Conservation (phyloP, 306 rosid species). For the Styphnolobium japonicum region DNA sequence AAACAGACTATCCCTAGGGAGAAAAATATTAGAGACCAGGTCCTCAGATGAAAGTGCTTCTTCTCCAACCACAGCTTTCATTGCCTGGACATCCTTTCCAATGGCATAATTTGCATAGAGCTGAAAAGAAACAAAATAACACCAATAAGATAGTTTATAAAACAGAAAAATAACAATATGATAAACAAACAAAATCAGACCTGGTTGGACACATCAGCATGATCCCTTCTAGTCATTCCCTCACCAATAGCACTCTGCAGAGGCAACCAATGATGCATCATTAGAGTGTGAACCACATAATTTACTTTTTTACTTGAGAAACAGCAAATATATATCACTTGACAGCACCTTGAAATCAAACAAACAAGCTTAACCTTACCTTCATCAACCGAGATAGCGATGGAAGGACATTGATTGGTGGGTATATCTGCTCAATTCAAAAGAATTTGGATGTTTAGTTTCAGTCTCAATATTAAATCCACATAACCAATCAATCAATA, state of each 20-base stretch:
- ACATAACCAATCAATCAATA: conserved; percentile 9
- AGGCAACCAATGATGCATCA: conserved; percentile 19
- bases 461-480: conserved; percentile 12
- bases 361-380: conserved; percentile 47
- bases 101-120: conserved; percentile 99
- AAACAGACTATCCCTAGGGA: neutral
- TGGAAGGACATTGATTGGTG: conserved; percentile 98
- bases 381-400: conserved; percentile 98
- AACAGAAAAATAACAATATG: neutral
- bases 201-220: conserved; percentile 98
- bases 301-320: conserved; percentile 1
- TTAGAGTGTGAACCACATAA: neutral
- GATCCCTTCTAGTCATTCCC: conserved; percentile 99
- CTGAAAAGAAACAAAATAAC: conserved; percentile 39
- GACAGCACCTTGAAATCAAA: conserved; percentile 22
- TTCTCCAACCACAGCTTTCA: conserved; percentile 99
- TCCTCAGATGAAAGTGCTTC: conserved; percentile 99
- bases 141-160: conserved; percentile 13
- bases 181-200: conserved; percentile 40
- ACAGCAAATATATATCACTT: conserved; percentile 4
- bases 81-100: conserved; percentile 99
- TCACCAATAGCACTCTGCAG: conserved; percentile 99
- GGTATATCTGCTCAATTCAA: conserved; percentile 70
- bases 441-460: conserved; percentile 26
- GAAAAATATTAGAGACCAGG: conserved; percentile 54